Evolutionary conservation across 2,329 filamentous ascomycete genomes (phyloP), one percentile per base, ranked within the genome.

Genomic region (Trichoderma guizhouense): DNA sequence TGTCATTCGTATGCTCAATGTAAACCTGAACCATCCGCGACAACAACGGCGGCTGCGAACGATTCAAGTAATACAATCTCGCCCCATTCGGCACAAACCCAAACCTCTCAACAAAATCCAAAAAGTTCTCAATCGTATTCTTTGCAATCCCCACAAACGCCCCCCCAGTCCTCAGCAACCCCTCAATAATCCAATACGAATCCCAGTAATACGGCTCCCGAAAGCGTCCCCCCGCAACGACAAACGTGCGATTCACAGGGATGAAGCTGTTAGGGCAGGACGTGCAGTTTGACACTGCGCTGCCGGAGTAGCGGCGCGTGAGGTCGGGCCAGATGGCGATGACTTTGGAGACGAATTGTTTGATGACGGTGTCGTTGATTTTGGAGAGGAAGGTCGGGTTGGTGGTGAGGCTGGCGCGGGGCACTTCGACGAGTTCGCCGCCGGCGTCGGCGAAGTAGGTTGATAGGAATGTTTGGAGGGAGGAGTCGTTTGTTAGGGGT

Each of bases 131-230:
- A 73, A 92, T 90, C 34, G 89, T 90, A 79, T 92, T 91, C 77
- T 84, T 85, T 5, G 90, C 87, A 72, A 92, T 90, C 39, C 87
- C 79, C 7, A 86, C 86, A 73, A 91, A 92, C 58, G 86, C 86
- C 47, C 90, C 90, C 18, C 88, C 86, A 0, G 89, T 92, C 61
- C 90, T 86, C 39, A 92, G 80, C 28, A 92, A 83, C 28, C 90
- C 90, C 79, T 91, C 87, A 61, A 92, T 76, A 63, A 92, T 90
- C 89, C 89, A 91, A 81, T 87, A 92, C 36, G 88, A 90, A 78
- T 92, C 90, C 90, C 90, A 92, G 79, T 92, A 92, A 77, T 92
- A 92, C 2, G 89, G 86, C 79, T 92, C 90, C 39, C 90, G 84
- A 83, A 92, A 92, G 34, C 90, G 88, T n/a, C 90, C 90, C 14